Evolutionary conservation across 108 stramenopile species (phyloP), one percentile per base, ranked within the genome.

Genomic region (Chaetoceros muelleri): DNA sequence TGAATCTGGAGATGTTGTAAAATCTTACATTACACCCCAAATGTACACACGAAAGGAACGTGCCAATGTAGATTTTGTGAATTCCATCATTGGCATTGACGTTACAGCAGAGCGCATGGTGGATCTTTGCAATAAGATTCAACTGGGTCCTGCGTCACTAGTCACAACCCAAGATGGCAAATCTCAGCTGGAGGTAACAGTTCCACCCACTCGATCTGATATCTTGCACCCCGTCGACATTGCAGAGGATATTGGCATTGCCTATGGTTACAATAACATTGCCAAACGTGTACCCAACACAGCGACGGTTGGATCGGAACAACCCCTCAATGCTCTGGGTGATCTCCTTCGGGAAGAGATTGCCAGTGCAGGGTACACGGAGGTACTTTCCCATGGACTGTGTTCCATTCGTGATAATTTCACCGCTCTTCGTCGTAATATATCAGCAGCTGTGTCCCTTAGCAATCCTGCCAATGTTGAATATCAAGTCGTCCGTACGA

Each of bases 181-280:
- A 47, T 75, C 78, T 24, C 50, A 95, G 21, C 62, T 86, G 27
- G 81, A 82, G 68, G 96, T 97, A 45, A 88, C 93, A 23, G 96
- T 98, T 7, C 99, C 99, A 45, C 94, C 95, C 20, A 99, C 99
- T 20, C 89, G 99, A 22, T 78, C 75, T 27, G 99, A 99, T 65
- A 92, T 99, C 56, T 62, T 99, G 27, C 99, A 99, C 60, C 80
- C 96, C 1, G 95, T 97, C 24, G 99, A 99, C 64, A 87, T 99
- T 62, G 85, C 94, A 46, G 99, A 99, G 75, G 99, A 99, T 68
- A 82, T 99, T 48, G 99, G 93, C 46, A 97, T 99, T 65, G 96
- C 99, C 27, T 97, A 86, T 64, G 99, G 99, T 7, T 99, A 96
- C 88, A 99, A 99, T 85, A 96, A 96, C 52, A 87, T 98, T 64